phyloP scores from a whole-genome alignment of 352 stramenopile species.

The Pythium biforme region DNA sequence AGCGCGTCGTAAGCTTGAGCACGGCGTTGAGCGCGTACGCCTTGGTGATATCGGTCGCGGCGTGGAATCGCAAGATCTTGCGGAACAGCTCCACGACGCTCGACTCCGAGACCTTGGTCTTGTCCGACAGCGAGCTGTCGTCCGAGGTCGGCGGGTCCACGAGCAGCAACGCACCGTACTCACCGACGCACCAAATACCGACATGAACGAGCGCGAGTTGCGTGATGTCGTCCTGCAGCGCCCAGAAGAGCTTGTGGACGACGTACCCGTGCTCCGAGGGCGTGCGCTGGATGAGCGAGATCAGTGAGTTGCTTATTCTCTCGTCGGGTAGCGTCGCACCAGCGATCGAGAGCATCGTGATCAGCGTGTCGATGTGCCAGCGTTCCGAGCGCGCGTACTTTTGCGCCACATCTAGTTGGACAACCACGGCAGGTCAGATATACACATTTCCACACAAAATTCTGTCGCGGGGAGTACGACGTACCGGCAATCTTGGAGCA shows the following conservation, averaged over 20 bases:
- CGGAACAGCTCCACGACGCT: constrained; percentile 70
- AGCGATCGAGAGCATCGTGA: constrained; percentile 98
- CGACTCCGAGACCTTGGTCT: constrained; percentile 63
- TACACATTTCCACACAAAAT: constrained; percentile 1
- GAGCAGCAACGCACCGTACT: constrained; percentile 95
- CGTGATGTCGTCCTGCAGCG: constrained; percentile 93
- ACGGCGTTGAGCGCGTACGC: constrained; percentile 89
- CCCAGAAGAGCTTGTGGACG: constrained; percentile 97
- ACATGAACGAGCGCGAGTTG: constrained; percentile 97
- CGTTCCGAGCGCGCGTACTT: constrained; percentile 78
- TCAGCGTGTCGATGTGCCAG: constrained; percentile 97
- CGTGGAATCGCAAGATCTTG: constrained; percentile 83
- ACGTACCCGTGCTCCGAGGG: constrained; percentile 91
- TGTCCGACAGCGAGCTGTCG: constrained; percentile 58
- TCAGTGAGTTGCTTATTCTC: constrained; percentile 93
- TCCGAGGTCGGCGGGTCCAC: constrained; percentile 54
- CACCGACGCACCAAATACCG: constrained; percentile 97
- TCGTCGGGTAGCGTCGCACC: constrained; percentile 91
- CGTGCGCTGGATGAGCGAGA: constrained; percentile 94
- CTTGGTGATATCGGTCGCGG: constrained; percentile 76
- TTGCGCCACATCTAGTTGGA: constrained; percentile 65
- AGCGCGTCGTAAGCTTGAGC: constrained; percentile 95
- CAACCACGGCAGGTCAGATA: neutral
- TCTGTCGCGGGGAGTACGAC: neutral
- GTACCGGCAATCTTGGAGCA: constrained; percentile 93